Conservation (phyloP, 306 rosid species). For the Malus sylvestris region DNA sequence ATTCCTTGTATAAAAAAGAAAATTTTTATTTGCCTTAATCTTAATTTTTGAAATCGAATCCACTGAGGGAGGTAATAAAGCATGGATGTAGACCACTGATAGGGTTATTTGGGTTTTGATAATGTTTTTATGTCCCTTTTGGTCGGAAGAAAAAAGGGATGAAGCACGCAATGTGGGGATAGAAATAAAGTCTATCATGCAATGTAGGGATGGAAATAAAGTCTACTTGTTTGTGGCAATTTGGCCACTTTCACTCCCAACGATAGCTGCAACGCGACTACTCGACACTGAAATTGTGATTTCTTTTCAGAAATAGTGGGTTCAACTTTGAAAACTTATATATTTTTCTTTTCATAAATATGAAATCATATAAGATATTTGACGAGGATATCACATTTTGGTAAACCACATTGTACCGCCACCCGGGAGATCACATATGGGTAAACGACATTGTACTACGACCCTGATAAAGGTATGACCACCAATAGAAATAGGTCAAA, state of each 20-base stretch:
- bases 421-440: too few relatives aligned
- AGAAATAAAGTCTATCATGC: neutral
- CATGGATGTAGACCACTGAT: neutral
- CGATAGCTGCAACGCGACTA: slow-evolving; percentile 18
- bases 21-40: neutral
- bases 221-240: neutral
- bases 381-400: too few relatives aligned
- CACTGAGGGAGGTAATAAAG: slow-evolving; percentile 1
- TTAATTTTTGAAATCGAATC: neutral
- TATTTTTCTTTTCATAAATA: neutral
- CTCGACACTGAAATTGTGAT: slow-evolving; percentile 14
- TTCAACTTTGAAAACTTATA: neutral
- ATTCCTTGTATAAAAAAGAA: neutral
- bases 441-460: too few relatives aligned
- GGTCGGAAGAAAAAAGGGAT: neutral
- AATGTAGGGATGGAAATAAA: neutral
- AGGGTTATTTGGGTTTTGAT: neutral
- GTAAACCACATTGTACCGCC: neutral
- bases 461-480: too few relatives aligned
- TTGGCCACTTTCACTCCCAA: neutral
- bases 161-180: neutral
- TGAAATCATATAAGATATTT: too few relatives aligned
- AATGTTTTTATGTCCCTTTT: neutral
- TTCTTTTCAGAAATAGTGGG: neutral
- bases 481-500: neutral